These are phyloP conservation scores for Elaeagnus macrophylla DNA, from an alignment of 306 rosid species.

Conservation along the genomic window DNA sequence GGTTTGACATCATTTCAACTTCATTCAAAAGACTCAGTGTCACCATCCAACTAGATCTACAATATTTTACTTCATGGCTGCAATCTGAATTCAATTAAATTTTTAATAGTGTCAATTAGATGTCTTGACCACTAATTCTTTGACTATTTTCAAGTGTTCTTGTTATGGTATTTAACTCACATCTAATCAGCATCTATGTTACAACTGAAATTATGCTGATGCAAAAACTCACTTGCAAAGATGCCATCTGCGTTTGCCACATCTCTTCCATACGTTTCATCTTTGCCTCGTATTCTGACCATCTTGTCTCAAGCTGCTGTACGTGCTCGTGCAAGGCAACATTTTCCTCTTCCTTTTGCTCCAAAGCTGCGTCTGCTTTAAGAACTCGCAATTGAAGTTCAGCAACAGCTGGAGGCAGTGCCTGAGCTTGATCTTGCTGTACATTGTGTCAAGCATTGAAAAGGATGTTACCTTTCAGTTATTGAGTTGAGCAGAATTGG, in stretches of 20 bases:
- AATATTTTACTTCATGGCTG: too few relatives aligned
- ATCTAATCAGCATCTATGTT: not conserved
- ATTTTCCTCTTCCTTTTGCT: conserved; percentile 86
- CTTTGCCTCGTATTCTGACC: conserved; percentile 86
- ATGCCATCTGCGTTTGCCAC: conserved; percentile 93
- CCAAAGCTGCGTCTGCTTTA: conserved; percentile 65
- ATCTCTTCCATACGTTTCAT: conserved; percentile 90
- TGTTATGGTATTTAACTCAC: not conserved
- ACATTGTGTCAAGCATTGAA: conserved; percentile 21
- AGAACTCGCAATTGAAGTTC: conserved; percentile 67
- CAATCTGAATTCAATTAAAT: too few relatives aligned
- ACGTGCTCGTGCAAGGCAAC: conserved; percentile 63
- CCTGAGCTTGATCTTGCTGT: conserved; percentile 28
- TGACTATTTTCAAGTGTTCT: too few relatives aligned
- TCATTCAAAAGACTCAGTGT: too few relatives aligned
- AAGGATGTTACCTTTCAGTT: too few relatives aligned
- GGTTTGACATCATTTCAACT: too few relatives aligned
- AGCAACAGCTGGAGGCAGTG: conserved; percentile 41
- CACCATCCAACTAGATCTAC: too few relatives aligned
- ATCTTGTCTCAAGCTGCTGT: conserved; percentile 56
- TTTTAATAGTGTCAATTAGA: too few relatives aligned
- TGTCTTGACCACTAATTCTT: too few relatives aligned
- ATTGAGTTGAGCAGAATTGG: too few relatives aligned
- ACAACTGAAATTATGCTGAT: conserved; percentile 8
- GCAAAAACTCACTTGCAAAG: conserved; percentile 76